A percentile compares a stretch with the other conserved stretches of the same genome.
phyloP scores from a whole-genome alignment of 176 grass and related monocot species.

The Microstegium vimineum region DNA sequence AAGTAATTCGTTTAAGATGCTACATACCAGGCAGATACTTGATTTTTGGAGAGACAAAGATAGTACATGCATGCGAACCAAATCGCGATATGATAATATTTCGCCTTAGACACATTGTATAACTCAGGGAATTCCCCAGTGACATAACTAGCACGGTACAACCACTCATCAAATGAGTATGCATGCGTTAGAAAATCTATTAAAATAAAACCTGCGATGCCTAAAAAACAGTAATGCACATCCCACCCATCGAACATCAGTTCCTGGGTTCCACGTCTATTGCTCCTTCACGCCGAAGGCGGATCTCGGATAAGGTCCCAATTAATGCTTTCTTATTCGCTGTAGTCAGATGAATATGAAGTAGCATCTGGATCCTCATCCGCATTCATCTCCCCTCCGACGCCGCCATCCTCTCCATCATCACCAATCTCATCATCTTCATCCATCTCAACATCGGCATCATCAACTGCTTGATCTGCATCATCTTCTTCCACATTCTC shows the following conservation, averaged over 20 bases:
- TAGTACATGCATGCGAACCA: slow-evolving; percentile 5
- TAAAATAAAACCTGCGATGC: neutral
- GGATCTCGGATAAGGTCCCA: neutral
- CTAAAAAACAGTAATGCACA: neutral
- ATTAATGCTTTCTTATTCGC: slow-evolving; percentile 38
- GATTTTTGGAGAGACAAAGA: neutral
- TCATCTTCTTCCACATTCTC: slow-evolving; percentile 53
- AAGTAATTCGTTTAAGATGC: no score
- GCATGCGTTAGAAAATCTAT: slow-evolving; percentile 15
- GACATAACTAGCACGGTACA: slow-evolving; percentile 16
- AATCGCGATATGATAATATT: slow-evolving; percentile 15
- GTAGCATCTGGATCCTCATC: slow-evolving; percentile 54
- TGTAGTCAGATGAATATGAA: slow-evolving; percentile 84
- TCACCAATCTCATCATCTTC: slow-evolving; percentile 52
- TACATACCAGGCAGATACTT: no score
- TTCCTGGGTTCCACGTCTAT: neutral
- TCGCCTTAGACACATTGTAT: slow-evolving; percentile 13
- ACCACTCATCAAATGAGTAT: neutral
- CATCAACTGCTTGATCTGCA: slow-evolving; percentile 26
- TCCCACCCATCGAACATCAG: neutral
- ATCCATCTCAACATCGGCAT: slow-evolving; percentile 44
- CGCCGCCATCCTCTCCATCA: slow-evolving; percentile 37
- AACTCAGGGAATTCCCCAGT: slow-evolving; percentile 7
- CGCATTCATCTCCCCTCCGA: slow-evolving; percentile 27
- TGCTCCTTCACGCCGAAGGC: neutral